Conservation (phyloP, 2,329 filamentous ascomycete species). For the Scedosporium apiospermum region DNA sequence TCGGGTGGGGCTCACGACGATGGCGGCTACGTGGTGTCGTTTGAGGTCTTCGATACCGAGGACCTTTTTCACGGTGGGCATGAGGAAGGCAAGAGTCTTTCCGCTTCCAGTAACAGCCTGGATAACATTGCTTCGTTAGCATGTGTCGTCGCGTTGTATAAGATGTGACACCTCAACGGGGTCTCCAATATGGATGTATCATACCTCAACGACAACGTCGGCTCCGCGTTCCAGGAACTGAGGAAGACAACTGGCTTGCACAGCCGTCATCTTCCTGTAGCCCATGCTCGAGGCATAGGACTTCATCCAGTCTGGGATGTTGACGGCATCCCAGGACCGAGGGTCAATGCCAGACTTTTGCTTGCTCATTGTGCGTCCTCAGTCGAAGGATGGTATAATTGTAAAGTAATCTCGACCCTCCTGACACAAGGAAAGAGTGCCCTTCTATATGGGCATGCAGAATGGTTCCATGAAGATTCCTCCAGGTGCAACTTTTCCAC, state of each 20-base stretch:
- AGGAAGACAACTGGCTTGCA: constrained; percentile 87
- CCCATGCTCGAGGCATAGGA: constrained; percentile 79
- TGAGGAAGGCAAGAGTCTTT: constrained; percentile 78
- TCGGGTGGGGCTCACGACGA: constrained; percentile 83
- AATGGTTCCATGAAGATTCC: too few relatives aligned
- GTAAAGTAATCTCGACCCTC: neutral
- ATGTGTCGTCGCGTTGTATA: too few relatives aligned
- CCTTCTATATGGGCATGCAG: neutral
- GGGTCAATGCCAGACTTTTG: constrained; percentile 28
- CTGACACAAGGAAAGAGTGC: neutral
- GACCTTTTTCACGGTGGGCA: constrained; percentile 75
- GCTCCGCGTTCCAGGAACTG: constrained; percentile 65
- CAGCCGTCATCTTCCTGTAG: constrained; percentile 80
- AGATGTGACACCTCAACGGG: too few relatives aligned
- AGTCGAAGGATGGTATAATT: neutral
- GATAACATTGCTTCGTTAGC: neutral
- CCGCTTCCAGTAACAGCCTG: constrained; percentile 82
- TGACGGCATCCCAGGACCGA: constrained; percentile 33
- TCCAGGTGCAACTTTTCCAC: too few relatives aligned
- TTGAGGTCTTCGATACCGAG: constrained; percentile 74
- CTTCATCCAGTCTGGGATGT: constrained; percentile 60
- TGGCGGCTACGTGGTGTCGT: constrained; percentile 80
- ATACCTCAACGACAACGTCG: constrained; percentile 78
- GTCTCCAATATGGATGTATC: neutral
- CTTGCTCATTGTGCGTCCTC: constrained; percentile 8